Conservation (phyloP, 805 yeast species). For the Spathaspora gorwiae region DNA sequence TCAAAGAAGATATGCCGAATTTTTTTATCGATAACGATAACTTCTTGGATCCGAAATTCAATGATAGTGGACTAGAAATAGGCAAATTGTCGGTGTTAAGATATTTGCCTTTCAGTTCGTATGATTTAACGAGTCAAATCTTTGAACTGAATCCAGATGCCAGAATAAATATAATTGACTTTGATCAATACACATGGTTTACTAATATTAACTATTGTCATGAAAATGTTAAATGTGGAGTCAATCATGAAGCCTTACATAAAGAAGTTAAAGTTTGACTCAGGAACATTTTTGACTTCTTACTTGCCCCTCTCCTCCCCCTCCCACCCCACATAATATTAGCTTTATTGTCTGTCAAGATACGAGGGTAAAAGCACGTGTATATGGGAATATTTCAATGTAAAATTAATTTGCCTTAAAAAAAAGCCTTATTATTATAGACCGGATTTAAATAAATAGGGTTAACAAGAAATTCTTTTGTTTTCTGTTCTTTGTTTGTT, state of each 20-base stretch:
- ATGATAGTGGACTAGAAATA: background rate
- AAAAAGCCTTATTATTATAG: too few relatives aligned
- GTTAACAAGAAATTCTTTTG: too few relatives aligned
- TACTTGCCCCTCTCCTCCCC: too few relatives aligned
- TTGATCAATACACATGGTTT: conserved; percentile 9
- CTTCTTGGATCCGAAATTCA: conserved; percentile 3
- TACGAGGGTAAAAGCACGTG: too few relatives aligned
- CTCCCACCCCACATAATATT: too few relatives aligned
- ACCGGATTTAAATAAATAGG: too few relatives aligned
- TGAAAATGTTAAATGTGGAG: conserved; percentile 4
- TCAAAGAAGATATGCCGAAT: background rate
- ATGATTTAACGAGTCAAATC: conserved; percentile 6
- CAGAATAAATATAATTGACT: conserved; percentile 6
- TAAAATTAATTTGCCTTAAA: too few relatives aligned
- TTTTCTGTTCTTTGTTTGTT: too few relatives aligned
- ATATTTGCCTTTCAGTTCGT: conserved; percentile 7
- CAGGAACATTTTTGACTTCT: too few relatives aligned
- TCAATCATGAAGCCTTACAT: conserved; percentile 1
- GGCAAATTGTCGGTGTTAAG: conserved; percentile 6
- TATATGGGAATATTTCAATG: too few relatives aligned
- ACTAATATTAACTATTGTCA: conserved; percentile 6
- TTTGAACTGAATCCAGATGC: conserved; percentile 6
- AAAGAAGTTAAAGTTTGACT: background rate
- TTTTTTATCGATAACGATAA: background rate
- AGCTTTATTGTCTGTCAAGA: too few relatives aligned